Percentiles rank a stretch among this genome's conserved stretches.
phyloP scores from a whole-genome alignment of 169 alveolate species.

The Ichthyophthirius multifiliis region DNA sequence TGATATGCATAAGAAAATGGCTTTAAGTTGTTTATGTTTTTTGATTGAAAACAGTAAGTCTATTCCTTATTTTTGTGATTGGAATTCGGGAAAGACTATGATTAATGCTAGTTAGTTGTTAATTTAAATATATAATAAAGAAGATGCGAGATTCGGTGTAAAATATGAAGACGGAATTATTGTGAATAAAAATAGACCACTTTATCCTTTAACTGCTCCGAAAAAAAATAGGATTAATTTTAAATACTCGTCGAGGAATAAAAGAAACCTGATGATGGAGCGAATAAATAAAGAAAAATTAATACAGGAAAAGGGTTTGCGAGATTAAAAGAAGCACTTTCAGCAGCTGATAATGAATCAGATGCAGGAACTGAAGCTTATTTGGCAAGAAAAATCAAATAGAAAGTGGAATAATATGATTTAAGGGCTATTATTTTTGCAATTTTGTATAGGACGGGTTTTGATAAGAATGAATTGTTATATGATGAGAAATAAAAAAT shows the following conservation, averaged over 20 bases:
- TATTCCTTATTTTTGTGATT: conserved; percentile 75
- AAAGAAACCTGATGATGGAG: background rate
- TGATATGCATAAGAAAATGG: conserved; percentile 68
- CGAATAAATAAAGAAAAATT: background rate
- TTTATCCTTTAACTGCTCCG: conserved; percentile 44
- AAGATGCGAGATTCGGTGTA: conserved; percentile 72
- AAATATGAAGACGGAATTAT: conserved; percentile 72
- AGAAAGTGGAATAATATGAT: conserved; percentile 69
- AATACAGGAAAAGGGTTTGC: conserved; percentile 36
- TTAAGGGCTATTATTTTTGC: conserved; percentile 77
- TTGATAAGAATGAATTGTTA: conserved; percentile 72
- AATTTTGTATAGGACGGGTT: conserved; percentile 76
- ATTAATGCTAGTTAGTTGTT: conserved; percentile 71
- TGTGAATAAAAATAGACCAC: conserved; percentile 57
- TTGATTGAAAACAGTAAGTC: conserved; percentile 71
- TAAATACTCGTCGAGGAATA: background rate
- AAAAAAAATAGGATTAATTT: background rate
- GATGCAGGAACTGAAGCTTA: conserved; percentile 55
- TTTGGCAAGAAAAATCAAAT: conserved; percentile 64
- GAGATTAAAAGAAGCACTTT: conserved; percentile 44
- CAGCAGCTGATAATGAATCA: conserved; percentile 46
- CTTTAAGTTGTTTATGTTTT: conserved; percentile 64
- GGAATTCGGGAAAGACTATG: conserved; percentile 78
- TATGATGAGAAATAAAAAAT: conserved; percentile 76
- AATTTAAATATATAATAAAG: conserved; percentile 64